A percentile compares a stretch with the other conserved stretches of the same genome.
phyloP scores from a whole-genome alignment of 768 basidiomycete genomes.

The Rubroboletus pulcherrimus region DNA sequence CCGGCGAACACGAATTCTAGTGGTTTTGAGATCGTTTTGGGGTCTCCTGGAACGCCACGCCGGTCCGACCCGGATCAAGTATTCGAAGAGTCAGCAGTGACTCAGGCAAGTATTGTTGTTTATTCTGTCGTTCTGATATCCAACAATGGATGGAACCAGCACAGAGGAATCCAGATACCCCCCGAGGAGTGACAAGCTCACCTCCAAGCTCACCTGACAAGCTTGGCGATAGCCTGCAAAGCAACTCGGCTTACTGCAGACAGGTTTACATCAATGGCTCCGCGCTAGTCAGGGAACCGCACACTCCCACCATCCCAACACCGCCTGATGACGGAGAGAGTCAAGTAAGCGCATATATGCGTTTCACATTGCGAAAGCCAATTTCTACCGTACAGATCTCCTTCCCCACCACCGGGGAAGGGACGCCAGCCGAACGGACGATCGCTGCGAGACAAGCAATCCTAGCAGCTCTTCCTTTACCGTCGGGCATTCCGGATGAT shows the following conservation, averaged over 20 bases:
- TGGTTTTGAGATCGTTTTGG: neutral
- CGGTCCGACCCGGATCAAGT: neutral
- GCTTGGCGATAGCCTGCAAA: constrained; percentile 21
- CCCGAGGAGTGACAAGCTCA: neutral
- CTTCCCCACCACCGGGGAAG: neutral
- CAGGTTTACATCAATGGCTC: constrained; percentile 12
- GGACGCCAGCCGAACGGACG: constrained; percentile 34
- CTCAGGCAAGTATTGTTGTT: neutral
- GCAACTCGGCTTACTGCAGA: constrained; percentile 26
- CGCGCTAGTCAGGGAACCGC: constrained; percentile 1
- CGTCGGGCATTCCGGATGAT: constrained; percentile 59
- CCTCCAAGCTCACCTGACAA: constrained; percentile 20
- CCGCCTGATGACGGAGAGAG: neutral
- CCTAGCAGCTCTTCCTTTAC: constrained; percentile 60
- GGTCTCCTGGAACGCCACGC: neutral
- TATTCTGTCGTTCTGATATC: neutral
- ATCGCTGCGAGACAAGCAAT: constrained; percentile 53
- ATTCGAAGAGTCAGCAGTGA: neutral
- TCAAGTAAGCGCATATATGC: constrained; percentile 23
- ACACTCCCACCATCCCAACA: neutral
- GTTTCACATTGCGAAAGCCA: neutral
- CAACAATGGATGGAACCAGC: neutral
- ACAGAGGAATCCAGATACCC: neutral
- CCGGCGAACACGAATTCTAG: constrained; percentile 16
- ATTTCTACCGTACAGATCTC: constrained; percentile 1